A percentile compares a stretch with the other conserved stretches of the same genome.
Evolutionary conservation across 345 rosid genomes (phyloP).

Genomic region (Turnera subulata): DNA sequence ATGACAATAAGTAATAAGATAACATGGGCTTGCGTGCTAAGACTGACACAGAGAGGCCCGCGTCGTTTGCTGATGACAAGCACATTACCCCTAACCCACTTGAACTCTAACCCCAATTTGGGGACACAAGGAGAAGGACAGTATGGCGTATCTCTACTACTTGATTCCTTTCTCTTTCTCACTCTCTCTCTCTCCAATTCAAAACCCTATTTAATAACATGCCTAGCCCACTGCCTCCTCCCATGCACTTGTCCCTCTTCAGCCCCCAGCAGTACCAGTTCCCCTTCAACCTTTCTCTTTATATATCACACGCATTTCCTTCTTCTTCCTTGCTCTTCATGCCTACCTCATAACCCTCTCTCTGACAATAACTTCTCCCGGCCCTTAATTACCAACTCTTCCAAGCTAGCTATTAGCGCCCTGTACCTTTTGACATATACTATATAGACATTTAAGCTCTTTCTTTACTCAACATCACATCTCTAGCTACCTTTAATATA

Average conservation of each 20-base stretch:
- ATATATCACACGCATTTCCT: background rate
- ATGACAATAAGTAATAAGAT: background rate
- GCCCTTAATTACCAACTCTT: background rate
- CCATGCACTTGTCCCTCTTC: too few species aligned
- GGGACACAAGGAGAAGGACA: slow-evolving; percentile 30
- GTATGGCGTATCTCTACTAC: slow-evolving; percentile 24
- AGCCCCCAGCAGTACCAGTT: too few species aligned
- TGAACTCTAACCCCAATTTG: slow-evolving; percentile 25
- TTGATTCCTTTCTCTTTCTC: slow-evolving; percentile 4
- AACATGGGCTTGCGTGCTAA: slow-evolving; percentile 44
- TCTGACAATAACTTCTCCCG: too few species aligned
- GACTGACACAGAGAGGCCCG: slow-evolving; percentile 38
- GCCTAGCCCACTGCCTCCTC: too few species aligned
- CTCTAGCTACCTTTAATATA: background rate
- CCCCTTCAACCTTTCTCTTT: too few species aligned
- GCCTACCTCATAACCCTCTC: background rate
- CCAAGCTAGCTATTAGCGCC: background rate
- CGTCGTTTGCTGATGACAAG: slow-evolving; percentile 25
- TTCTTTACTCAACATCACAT: slow-evolving; percentile 4
- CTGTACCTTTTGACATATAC: background rate
- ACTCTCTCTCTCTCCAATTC: background rate
- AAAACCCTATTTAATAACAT: background rate
- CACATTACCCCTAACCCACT: slow-evolving; percentile 35
- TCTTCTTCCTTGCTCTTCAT: background rate
- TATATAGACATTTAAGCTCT: too few species aligned